Percentiles rank a stretch among this genome's conserved stretches.
phyloP scores from a whole-genome alignment of 306 rosid species.

The Fragaria iinumae region DNA sequence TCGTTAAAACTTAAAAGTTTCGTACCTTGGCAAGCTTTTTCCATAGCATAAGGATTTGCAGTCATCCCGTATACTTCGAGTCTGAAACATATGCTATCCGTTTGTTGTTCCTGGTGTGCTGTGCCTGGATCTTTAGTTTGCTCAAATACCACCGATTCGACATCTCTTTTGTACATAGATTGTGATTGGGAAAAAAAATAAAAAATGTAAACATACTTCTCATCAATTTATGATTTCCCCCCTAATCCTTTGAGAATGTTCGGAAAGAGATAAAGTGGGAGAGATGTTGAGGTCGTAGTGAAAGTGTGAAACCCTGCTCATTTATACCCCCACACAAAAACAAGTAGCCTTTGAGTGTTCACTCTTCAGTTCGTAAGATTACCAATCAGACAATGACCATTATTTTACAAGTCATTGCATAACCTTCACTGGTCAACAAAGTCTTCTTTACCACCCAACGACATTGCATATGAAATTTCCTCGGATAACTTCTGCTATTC shows the following conservation, averaged over 20 bases:
- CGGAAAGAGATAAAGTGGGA: background rate
- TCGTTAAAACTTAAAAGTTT: too few relatives aligned
- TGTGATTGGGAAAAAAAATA: too few relatives aligned
- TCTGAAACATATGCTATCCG: background rate
- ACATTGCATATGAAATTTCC: background rate
- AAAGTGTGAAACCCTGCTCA: background rate
- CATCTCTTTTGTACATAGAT: background rate
- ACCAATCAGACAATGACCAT: background rate
- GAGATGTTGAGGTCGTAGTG: background rate
- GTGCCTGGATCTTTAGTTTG: constrained; percentile 3
- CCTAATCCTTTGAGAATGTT: too few relatives aligned
- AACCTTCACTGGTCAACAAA: background rate
- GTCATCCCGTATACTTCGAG: background rate
- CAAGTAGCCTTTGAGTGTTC: background rate
- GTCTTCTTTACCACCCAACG: background rate
- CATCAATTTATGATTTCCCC: too few relatives aligned
- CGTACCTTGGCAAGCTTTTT: background rate
- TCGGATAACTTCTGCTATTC: background rate
- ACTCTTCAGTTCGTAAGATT: background rate
- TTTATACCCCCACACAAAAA: background rate
- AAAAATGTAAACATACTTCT: too few relatives aligned
- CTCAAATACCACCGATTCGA: background rate
- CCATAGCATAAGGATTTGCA: background rate
- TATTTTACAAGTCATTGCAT: background rate
- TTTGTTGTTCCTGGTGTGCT: background rate